Evolutionary conservation across 768 basidiomycete genomes (phyloP), one percentile per base, ranked within the genome.

Genomic region (Phaeotremella skinneri): DNA sequence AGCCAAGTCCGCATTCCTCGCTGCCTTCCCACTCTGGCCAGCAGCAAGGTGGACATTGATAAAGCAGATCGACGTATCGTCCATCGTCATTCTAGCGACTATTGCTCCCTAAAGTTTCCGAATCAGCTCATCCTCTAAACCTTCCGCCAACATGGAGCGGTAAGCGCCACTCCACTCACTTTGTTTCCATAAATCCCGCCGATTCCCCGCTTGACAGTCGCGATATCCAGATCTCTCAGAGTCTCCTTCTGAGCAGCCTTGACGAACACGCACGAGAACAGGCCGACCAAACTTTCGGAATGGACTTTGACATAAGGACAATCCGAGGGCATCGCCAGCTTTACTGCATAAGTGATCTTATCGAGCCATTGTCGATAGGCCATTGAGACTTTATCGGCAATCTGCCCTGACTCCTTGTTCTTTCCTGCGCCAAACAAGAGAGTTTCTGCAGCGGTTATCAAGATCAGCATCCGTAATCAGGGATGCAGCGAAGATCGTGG

Each of bases 41-140:
- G 76, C 79, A n/a, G 93, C 94, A 59, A 99, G 83, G 81, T 99
- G 94, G 64, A 89, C 91, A 78, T 99, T 99, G 79, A 98, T 85
- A 69, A 96, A 88, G 78, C 94, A 98, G 14, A 97, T 73, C 0
- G 90, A 93, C 1, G 92, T 88, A 75, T 97, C 91, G 59, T 91
- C 91, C 45, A 98, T 82, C 5, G 92, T 84, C 61, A 96, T 85
- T 20, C 93, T 42, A 2, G 88, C 84, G n/a, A 92, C 83, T 62
- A 96, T 92, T 0, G 87, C 92, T 7, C 92, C 92, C 89, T 92
- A 66, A 9, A 53, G 56, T 51, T 25, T 49, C 27, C 13, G 11
- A 17, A 37, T 55, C 34, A 49, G 3, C 31, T 14, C 39, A 42
- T 39, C 54, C 47, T 39, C 30, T 2, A 37, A 27, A 45, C 21